Base-by-base conservation (phyloP, 2,329 filamentous ascomycete genomes). In the Exophiala spinifera region DNA sequence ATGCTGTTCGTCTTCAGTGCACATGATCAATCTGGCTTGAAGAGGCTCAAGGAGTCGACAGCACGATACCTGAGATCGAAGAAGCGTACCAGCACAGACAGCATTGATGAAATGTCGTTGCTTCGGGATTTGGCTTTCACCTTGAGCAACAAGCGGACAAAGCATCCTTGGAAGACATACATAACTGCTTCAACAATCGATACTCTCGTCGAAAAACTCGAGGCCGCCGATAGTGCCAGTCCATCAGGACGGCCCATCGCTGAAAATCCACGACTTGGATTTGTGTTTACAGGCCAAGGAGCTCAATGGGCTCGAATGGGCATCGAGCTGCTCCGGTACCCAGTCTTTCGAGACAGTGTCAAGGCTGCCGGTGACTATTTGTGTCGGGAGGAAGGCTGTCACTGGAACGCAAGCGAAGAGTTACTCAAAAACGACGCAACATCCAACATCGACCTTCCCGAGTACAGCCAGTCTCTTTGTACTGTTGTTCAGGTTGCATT, bases 401-500 rank as follows among this genome's bases (percentile, higher is more conserved):
- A 53, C 3, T 69, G 64, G 53, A 44, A 42, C 47, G 50, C 58
- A 25, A n/a, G 44, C 51, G 46, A 44, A 19, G 51, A 62, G 43
- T 40, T 62, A 8, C 15, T 15, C 8, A 40, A 23, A 11, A 21
- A 33, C 4, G 49, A 17, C 19, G 34, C 34, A 10, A 50, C 19
- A n/a, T 37, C 34, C 11, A 51, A 36, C 14, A 51, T 60, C 40
- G 19, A 58, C 45, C 2, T 43, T 13, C 44, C 51, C 19, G 49
- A 48, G 23, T 57, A 47, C 36, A 51, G 23, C 25, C 62, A 65
- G 49, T 55, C 53, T 4, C 23, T 60, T 13, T 60, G 49, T 36
- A 60, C 54, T 10, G 61, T 55, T 7, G 10, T 65, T 2, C 64
- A 67, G 37, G 45, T 66, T 11, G 52, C 51, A 3, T 17, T 65